phyloP scores from a whole-genome alignment of 2,329 filamentous ascomycete species.

The Sphaerulina populicola region DNA sequence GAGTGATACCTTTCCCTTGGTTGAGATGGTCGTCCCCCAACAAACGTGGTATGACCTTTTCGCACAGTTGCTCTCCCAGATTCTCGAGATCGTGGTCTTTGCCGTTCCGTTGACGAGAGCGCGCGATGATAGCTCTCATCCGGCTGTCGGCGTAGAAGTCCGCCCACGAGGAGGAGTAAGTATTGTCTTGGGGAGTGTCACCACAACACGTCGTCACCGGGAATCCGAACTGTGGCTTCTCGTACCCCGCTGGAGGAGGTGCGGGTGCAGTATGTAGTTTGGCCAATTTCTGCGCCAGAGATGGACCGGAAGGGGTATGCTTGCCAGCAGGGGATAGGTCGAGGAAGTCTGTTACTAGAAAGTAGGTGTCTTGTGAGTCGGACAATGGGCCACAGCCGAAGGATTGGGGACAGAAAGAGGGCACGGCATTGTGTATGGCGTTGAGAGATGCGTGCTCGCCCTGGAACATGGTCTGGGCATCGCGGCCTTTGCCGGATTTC shows the following conservation, averaged over 20 bases:
- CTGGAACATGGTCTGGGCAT: conserved; percentile 60
- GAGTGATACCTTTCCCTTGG: conserved; percentile 52
- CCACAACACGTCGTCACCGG: conserved; percentile 80
- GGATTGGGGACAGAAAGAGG: conserved; percentile 66
- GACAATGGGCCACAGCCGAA: conserved; percentile 60
- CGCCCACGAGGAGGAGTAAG: conserved; percentile 64
- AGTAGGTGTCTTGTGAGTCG: conserved; percentile 42
- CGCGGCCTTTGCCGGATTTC: conserved; percentile 56
- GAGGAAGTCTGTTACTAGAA: conserved; percentile 70
- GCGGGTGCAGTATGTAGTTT: conserved; percentile 69
- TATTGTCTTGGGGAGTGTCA: conserved; percentile 72
- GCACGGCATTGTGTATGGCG: conserved; percentile 64
- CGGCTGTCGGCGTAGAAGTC: conserved; percentile 77
- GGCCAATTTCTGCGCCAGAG: conserved; percentile 67
- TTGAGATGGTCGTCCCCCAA: conserved; percentile 60
- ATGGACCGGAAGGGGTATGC: conserved; percentile 34
- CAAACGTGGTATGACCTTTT: conserved; percentile 64
- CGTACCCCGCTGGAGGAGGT: conserved; percentile 52
- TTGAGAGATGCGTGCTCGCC: conserved; percentile 79
- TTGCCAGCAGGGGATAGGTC: conserved; percentile 46
- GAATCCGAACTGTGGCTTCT: conserved; percentile 67
- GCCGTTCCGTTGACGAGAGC: conserved; percentile 55
- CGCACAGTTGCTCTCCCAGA: conserved; percentile 57
- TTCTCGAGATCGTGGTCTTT: conserved; percentile 52
- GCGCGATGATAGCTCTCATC: conserved; percentile 55